These are phyloP conservation scores for Decorospora gaudefroyi DNA, from an alignment of 2,329 filamentous ascomycete genomes.

Conservation along the genomic window DNA sequence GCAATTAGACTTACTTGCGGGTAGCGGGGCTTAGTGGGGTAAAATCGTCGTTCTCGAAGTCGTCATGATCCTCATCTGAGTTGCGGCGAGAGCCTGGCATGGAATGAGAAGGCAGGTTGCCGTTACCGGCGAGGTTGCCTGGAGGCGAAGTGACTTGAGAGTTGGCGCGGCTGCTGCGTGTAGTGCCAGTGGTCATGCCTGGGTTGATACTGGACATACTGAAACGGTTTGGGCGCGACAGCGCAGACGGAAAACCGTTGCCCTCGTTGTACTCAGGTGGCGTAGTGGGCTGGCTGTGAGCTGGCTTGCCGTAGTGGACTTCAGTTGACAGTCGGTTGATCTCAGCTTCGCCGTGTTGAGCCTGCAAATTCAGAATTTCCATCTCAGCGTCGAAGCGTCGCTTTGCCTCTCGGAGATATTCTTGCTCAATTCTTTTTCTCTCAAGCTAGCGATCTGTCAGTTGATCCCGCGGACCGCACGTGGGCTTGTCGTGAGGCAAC, in stretches of 20 bases:
- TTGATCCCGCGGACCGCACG: constrained; percentile 23
- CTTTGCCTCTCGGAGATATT: constrained; percentile 85
- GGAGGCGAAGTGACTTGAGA: constrained; percentile 81
- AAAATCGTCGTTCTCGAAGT: constrained; percentile 74
- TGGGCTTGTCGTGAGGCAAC: constrained; percentile 19
- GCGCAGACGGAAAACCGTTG: constrained; percentile 75
- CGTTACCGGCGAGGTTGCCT: constrained; percentile 55
- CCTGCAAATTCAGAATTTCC: constrained; percentile 83
- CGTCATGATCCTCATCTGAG: constrained; percentile 84
- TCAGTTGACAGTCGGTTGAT: constrained; percentile 84
- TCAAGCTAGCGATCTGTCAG: constrained; percentile 68
- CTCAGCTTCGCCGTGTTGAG: constrained; percentile 80
- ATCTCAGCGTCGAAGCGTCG: constrained; percentile 90
- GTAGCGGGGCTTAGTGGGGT: constrained; percentile 40
- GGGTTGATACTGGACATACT: constrained; percentile 79
- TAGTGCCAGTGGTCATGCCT: constrained; percentile 65
- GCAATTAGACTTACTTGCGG: constrained; percentile 42
- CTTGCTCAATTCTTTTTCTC: constrained; percentile 91
- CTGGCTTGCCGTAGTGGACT: constrained; percentile 66
- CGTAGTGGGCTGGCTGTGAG: constrained; percentile 90
- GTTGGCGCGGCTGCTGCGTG: constrained; percentile 72
- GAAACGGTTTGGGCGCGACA: constrained; percentile 84
- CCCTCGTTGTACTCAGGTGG: constrained; percentile 89
- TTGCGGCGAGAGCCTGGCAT: constrained; percentile 85
- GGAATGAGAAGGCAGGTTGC: constrained; percentile 77